Base-by-base conservation (phyloP, 2,329 filamentous ascomycete genomes). In the Chaetomium sp. region DNA sequence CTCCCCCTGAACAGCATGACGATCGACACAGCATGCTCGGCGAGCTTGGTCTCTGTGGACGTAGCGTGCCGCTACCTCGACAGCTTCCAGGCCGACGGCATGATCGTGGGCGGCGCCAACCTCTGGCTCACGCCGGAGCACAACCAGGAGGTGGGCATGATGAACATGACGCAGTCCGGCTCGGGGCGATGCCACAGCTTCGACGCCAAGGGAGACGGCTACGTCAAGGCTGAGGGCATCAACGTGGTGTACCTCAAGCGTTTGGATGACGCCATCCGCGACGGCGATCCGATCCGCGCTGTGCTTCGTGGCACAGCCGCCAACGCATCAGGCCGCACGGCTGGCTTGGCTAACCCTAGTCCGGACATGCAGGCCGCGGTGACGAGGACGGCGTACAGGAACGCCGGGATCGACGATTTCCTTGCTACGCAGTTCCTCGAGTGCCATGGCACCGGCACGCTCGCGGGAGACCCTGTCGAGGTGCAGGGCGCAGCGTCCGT, bases 361-460 rank as follows among this genome's bases (percentile, higher is more conserved):
- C 36, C 52, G 0, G 48, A 54, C 0, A 64, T 68, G 0, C 75
- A 76, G 58, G 66, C 61, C 0, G 40, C 50, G 0, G 62, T 70
- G 1, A 74, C 73, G 27, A 49, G 66, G 35, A 52, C 54, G 1
- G 67, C 67, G 0, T 76, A 76, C 52, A 36, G 14, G 0, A 61
- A 61, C 1, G 67, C 70, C 1, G 62, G 64, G 0, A 60, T 60
- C 33, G 10, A 46, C 19, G 33, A 54, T 38, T 36, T 56, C 14
- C 49, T 54, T 5, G 41, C 57, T 2, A 69, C 65, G 0, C 33
- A 48, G 0, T 69, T 64, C 43, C 57, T 72, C 6, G 69, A 72
- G 55, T 68, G 66, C 10, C 74, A 77, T 40, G 74, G 73, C 1
- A 76, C 74, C 0, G 73, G 72, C 1, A 77, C 75, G 1, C 61